These are phyloP conservation scores for Plantago coronopus DNA, from an alignment of 305 asterid species.

Conservation along the genomic window DNA sequence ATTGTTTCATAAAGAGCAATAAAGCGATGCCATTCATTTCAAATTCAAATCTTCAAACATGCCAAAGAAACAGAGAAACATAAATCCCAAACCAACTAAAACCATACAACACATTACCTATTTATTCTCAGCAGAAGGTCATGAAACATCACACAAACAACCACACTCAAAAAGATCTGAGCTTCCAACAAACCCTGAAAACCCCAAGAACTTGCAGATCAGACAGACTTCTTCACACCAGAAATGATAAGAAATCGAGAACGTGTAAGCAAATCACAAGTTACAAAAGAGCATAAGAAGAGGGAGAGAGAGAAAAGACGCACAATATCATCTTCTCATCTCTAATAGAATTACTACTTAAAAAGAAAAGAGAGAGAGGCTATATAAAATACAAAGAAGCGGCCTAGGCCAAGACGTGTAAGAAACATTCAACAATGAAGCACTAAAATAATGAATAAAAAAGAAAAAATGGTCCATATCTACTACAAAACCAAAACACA, in stretches of 20 bases:
- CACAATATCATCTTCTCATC: too few species aligned
- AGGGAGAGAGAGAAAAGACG: constrained; percentile 5
- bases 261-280: constrained; percentile 10
- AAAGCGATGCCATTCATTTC: constrained; percentile 27
- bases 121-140: constrained; percentile 19
- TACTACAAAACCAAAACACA: neutral
- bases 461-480: neutral
- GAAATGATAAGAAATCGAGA: constrained; percentile 1
- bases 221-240: constrained; percentile 2
- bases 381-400: neutral
- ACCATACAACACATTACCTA: constrained; percentile 28
- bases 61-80: neutral
- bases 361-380: neutral
- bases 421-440: neutral
- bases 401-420: neutral
- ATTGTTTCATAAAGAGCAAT: constrained; percentile 23
- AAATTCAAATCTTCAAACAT: constrained; percentile 22
- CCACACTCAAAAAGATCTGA: constrained; percentile 27
- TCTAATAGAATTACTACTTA: neutral
- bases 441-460: neutral
- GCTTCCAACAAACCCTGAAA: constrained; percentile 17
- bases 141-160: constrained; percentile 20
- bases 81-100: constrained; percentile 19
- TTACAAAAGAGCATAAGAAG: constrained; percentile 22
- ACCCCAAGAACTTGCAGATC: constrained; percentile 25